These are phyloP conservation scores for Yamadazyma conglobata DNA, from an alignment of 1,139 yeast species.

Conservation along the genomic window DNA sequence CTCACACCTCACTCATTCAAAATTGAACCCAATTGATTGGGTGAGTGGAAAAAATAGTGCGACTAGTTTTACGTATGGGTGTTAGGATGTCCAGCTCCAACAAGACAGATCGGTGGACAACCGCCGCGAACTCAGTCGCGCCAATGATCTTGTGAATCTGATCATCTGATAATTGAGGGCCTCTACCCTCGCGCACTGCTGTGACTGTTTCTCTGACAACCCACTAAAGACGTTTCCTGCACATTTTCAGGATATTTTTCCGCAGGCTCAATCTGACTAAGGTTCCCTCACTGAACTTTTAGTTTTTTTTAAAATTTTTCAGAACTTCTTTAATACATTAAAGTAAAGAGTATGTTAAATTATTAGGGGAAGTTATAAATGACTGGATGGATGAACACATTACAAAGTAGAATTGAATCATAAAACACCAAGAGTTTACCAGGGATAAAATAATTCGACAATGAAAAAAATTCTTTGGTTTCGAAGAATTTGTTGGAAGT, in stretches of 20 bases:
- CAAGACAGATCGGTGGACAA: too few relatives aligned
- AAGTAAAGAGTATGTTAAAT: slow-evolving; percentile 9
- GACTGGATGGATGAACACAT: not conserved
- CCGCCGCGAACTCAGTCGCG: too few relatives aligned
- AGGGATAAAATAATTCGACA: too few relatives aligned
- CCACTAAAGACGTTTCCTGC: too few relatives aligned
- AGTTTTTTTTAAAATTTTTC: slow-evolving; percentile 10
- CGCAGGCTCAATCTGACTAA: slow-evolving; percentile 1
- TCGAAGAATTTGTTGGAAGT: not conserved
- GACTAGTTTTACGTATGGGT: slow-evolving; percentile 3
- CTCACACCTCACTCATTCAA: slow-evolving; percentile 2
- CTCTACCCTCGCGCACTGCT: slow-evolving; percentile 1
- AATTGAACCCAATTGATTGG: slow-evolving; percentile 3
- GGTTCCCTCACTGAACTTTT: slow-evolving; percentile 1
- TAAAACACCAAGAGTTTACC: too few relatives aligned
- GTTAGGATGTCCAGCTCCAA: slow-evolving; percentile 2
- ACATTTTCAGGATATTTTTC: slow-evolving; percentile 1
- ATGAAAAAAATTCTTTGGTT: too few relatives aligned
- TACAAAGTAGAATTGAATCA: too few relatives aligned
- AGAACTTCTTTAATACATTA: slow-evolving; percentile 8
- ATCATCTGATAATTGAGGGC: slow-evolving; percentile 1
- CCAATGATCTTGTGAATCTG: not conserved
- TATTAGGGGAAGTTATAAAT: not conserved
- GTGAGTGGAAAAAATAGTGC: slow-evolving; percentile 2
- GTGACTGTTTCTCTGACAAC: slow-evolving; percentile 2